A percentile compares a stretch with the other conserved stretches of the same genome.
phyloP scores from a whole-genome alignment of 169 alveolate genomes.

The Eimeria maxima region DNA sequence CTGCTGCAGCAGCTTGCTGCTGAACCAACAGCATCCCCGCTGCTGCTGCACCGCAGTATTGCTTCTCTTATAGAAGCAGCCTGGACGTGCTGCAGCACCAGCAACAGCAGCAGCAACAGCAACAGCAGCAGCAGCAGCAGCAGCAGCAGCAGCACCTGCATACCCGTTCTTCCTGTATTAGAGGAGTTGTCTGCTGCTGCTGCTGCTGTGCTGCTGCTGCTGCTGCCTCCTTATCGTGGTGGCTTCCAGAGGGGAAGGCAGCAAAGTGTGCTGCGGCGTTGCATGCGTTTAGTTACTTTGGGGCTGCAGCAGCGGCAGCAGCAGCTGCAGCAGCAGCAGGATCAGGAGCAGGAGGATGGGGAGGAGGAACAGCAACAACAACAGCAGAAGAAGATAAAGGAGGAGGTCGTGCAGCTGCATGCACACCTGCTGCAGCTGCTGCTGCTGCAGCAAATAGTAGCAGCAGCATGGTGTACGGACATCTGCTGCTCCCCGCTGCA shows the following conservation, averaged over 20 bases:
- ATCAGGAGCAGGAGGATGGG: too few species aligned
- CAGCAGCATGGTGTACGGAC: background rate
- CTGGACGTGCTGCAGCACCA: slow-evolving; percentile 33
- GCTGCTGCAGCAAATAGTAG: slow-evolving; percentile 7
- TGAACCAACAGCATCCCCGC: background rate
- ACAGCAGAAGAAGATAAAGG: too few species aligned
- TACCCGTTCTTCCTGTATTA: background rate
- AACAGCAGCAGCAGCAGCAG: too few species aligned
- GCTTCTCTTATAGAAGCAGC: background rate
- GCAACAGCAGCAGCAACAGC: slow-evolving; percentile 30
- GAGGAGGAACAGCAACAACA: too few species aligned
- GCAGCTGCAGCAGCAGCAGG: too few species aligned
- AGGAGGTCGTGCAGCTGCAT: slow-evolving; percentile 35
- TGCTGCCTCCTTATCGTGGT: background rate
- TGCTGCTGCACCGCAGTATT: slow-evolving; percentile 32
- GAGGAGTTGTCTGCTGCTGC: slow-evolving; percentile 18
- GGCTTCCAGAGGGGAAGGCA: slow-evolving; percentile 20
- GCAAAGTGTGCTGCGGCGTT: background rate
- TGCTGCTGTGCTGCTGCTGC: slow-evolving; percentile 25
- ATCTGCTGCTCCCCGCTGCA: slow-evolving; percentile 35
- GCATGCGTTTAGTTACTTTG: slow-evolving; percentile 24
- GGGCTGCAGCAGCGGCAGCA: too few species aligned
- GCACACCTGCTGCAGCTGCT: slow-evolving; percentile 26
- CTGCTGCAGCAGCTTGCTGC: slow-evolving; percentile 46
- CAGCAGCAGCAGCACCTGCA: slow-evolving; percentile 1